phyloP scores from a whole-genome alignment of 2,329 filamentous ascomycete species.

The Samsoniella hepiali region DNA sequence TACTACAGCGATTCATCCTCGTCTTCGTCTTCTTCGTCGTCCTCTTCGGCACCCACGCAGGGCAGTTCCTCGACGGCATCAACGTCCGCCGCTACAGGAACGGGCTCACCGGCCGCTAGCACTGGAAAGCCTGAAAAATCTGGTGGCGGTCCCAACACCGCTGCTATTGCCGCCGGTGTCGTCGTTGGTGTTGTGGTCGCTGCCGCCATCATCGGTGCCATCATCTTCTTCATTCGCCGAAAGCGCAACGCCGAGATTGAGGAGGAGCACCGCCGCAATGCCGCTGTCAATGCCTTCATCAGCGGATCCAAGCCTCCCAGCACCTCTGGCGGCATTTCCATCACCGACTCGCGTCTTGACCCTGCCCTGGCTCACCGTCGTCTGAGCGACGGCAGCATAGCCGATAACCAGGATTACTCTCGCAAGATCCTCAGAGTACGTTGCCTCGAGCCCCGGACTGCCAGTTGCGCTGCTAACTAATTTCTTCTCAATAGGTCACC shows the following conservation, averaged over 20 bases:
- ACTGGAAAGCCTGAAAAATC: constrained; percentile 7
- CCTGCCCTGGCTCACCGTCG: constrained; percentile 79
- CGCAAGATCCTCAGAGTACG: constrained; percentile 89
- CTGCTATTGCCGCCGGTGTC: constrained; percentile 80
- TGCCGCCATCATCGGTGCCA: constrained; percentile 62
- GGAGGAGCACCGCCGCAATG: constrained; percentile 79
- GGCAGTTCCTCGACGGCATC: constrained; percentile 24
- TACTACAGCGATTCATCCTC: constrained; percentile 28
- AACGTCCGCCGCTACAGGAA: constrained; percentile 24
- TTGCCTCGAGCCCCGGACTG: constrained; percentile 19
- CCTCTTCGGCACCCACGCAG: constrained; percentile 25
- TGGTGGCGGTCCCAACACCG: constrained; percentile 59
- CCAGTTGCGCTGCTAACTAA: constrained; percentile 20
- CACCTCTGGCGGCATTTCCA: constrained; percentile 64
- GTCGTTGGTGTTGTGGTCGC: constrained; percentile 78
- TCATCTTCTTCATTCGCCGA: constrained; percentile 71
- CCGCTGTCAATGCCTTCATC: constrained; percentile 74
- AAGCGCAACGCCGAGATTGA: constrained; percentile 75
- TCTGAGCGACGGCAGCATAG: constrained; percentile 92
- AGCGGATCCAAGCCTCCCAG: constrained; percentile 59
- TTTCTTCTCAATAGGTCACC: constrained; percentile 44
- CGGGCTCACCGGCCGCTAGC: constrained; percentile 24
- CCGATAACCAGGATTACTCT: constrained; percentile 95
- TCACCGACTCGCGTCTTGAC: constrained; percentile 81
- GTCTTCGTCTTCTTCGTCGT: constrained; percentile 25